Evolutionary conservation across 108 stramenopile genomes (phyloP).

Genomic region (Nannochloropsis gaditana): DNA sequence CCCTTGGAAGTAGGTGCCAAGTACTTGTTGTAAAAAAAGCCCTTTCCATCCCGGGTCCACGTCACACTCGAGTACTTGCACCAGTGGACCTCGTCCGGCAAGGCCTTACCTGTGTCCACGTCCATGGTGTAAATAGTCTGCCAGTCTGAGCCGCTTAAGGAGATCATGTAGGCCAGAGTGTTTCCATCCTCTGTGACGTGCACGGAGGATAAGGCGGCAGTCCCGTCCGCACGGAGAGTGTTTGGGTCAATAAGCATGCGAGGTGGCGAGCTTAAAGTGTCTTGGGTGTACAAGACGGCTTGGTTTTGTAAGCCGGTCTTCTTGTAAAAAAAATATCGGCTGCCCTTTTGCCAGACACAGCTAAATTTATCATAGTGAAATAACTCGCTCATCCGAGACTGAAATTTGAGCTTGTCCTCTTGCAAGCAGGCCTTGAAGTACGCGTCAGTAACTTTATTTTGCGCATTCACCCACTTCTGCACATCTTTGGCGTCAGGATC

Average conservation of each 20-base stretch:
- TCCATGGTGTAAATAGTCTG: slow-evolving; percentile 34
- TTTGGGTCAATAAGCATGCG: slow-evolving; percentile 46
- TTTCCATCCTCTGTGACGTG: slow-evolving; percentile 39
- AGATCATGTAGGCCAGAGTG: slow-evolving; percentile 46
- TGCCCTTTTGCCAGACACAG: slow-evolving; percentile 39
- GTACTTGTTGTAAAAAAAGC: slow-evolving; percentile 29
- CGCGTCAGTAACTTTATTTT: slow-evolving; percentile 32
- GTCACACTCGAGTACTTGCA: slow-evolving; percentile 39
- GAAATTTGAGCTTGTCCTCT: slow-evolving; percentile 8
- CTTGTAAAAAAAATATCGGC: slow-evolving; percentile 43
- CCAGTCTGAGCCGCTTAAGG: slow-evolving; percentile 43
- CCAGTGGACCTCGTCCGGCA: slow-evolving; percentile 26
- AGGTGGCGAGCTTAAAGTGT: slow-evolving; percentile 20
- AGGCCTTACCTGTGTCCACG: slow-evolving; percentile 30
- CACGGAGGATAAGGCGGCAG: slow-evolving; percentile 27
- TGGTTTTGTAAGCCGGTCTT: slow-evolving; percentile 47
- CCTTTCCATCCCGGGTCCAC: slow-evolving; percentile 20
- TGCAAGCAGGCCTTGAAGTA: slow-evolving; percentile 27
- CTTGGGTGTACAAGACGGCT: slow-evolving; percentile 46
- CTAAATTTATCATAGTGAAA: slow-evolving; percentile 48
- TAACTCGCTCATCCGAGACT: slow-evolving; percentile 27
- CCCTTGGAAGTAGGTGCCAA: slow-evolving; percentile 25
- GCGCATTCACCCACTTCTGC: slow-evolving; percentile 34
- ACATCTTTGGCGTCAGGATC: slow-evolving; percentile 38
- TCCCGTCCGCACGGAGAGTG: slow-evolving; percentile 35